Evolutionary conservation across 2,329 filamentous ascomycete species (phyloP).

Genomic region (Sporothrix protearum): DNA sequence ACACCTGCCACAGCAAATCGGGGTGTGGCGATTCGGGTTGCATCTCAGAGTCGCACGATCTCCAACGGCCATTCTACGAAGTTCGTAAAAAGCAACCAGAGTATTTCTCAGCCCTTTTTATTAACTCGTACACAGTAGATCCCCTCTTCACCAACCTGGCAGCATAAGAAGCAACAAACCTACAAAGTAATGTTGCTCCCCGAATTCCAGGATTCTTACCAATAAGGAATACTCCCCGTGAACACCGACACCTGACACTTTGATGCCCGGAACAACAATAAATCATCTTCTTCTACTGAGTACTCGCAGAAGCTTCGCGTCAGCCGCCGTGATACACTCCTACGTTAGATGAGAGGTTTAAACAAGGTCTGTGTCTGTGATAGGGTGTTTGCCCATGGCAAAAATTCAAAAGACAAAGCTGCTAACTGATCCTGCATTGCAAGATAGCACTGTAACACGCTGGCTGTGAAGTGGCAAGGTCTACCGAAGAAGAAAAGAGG

Average conservation of each 20-base stretch:
- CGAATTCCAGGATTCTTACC: neutral
- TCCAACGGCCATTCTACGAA: neutral
- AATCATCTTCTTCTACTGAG: neutral
- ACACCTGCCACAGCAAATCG: neutral
- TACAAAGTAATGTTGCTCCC: neutral
- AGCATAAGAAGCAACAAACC: neutral
- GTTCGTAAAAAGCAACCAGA: neutral
- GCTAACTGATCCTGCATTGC: neutral
- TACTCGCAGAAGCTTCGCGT: neutral
- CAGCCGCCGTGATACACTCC: neutral
- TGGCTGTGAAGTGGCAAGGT: neutral
- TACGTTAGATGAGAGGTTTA: too few species aligned
- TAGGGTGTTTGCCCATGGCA: neutral
- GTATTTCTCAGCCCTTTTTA: neutral
- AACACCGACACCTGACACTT: neutral
- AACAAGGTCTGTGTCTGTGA: neutral
- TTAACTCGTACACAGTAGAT: neutral
- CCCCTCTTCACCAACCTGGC: neutral
- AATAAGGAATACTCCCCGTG: neutral
- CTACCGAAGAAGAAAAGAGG: neutral
- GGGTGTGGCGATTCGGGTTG: neutral
- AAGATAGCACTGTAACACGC: neutral
- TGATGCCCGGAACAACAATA: neutral
- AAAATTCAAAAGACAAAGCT: neutral
- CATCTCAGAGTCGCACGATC: neutral